Evolutionary conservation across 192 early-diverging fungal species (phyloP).

Genomic region (Dimargaris cristalligena): DNA sequence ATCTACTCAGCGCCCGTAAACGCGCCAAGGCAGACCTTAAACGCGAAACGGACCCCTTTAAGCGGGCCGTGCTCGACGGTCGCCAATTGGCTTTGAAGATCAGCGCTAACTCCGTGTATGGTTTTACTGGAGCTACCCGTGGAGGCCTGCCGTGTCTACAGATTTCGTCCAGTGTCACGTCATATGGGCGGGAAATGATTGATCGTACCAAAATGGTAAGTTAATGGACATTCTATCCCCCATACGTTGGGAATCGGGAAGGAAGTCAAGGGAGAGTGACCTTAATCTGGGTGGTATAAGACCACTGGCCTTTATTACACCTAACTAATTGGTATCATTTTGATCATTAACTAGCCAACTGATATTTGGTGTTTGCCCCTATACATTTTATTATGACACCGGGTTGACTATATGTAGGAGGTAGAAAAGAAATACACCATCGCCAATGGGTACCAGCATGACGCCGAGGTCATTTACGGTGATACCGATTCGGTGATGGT

Average conservation of each 20-base stretch:
- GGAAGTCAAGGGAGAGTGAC: no score
- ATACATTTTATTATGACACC: no score
- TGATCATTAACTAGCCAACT: no score
- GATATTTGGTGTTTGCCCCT: no score
- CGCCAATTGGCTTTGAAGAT: constrained; percentile 92
- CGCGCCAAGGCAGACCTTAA: constrained; percentile 85
- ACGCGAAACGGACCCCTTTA: constrained; percentile 93
- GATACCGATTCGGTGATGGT: constrained; percentile 99
- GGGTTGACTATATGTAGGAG: no score
- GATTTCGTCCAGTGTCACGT: constrained; percentile 85
- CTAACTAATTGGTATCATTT: no score
- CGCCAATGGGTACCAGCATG: constrained; percentile 70
- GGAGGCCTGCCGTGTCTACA: constrained; percentile 83
- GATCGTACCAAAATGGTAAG: constrained; percentile 61
- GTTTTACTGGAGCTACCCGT: constrained; percentile 87
- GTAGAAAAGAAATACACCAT: constrained; percentile 73
- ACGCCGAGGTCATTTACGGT: constrained; percentile 90
- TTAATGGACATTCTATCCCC: no score
- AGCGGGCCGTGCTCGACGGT: constrained; percentile 83
- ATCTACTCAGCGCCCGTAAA: constrained; percentile 83
- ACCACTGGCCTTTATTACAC: no score
- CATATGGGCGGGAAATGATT: constrained; percentile 95
- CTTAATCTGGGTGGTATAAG: no score
- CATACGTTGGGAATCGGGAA: no score
- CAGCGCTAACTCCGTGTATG: constrained; percentile 94